phyloP scores from a whole-genome alignment of 1,139 yeast genomes.

The Blastobotrys serpentis region DNA sequence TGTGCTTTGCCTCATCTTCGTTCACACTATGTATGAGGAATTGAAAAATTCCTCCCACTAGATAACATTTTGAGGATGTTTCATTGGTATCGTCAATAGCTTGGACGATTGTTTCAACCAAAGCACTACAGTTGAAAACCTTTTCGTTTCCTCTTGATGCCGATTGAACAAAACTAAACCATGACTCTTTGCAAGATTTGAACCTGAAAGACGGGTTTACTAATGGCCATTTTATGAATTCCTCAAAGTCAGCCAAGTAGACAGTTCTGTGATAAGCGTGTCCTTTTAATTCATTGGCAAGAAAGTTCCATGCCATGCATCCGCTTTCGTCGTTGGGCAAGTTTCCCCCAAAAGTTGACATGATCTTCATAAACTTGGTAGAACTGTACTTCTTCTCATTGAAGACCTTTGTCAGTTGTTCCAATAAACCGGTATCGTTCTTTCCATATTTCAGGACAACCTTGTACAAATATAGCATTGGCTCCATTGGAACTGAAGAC shows the following conservation, averaged over 20 bases:
- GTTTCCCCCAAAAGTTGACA: neutral
- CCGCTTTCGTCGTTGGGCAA: neutral
- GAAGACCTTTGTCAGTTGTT: neutral
- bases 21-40: too few relatives aligned
- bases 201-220: neutral
- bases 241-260: neutral
- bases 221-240: neutral
- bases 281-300: neutral
- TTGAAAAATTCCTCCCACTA: neutral
- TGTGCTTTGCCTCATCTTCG: too few relatives aligned
- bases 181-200: neutral
- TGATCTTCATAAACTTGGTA: neutral
- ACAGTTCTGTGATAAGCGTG: too few relatives aligned
- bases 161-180: neutral
- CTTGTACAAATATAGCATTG: constrained; percentile 1
- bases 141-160: neutral
- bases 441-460: constrained; percentile 4
- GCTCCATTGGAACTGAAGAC: neutral
- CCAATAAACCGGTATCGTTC: neutral
- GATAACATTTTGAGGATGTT: neutral
- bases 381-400: neutral
- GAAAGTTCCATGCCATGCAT: neutral
- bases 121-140: neutral
- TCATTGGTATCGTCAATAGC: neutral
- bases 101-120: too few relatives aligned